Evolutionary conservation across 129 eudicot species (phyloP), one percentile per base, ranked within the genome.

Genomic region (Daucus carota): DNA sequence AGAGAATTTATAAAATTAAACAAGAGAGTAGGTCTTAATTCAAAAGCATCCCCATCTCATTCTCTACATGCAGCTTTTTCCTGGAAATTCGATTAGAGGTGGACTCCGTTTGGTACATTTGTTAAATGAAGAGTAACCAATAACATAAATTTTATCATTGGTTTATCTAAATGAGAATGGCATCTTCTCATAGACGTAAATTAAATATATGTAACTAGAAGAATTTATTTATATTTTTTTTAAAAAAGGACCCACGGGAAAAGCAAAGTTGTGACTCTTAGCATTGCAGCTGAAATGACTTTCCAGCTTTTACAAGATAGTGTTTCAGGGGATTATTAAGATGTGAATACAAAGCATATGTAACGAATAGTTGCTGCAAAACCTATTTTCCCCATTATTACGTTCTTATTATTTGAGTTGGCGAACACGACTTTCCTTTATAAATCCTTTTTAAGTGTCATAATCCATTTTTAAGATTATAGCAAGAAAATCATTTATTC

Each of bases 221-320:
- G 59, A 20, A 24, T 10, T n/a, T n/a, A n/a, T n/a, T n/a, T n/a
- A n/a, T n/a, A n/a, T n/a, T n/a, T n/a, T n/a, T n/a, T 24, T 8
- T 4, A 57, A n/a, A 52, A 17, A 52, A n/a, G 62, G 28, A 22
- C 20, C 62, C 4, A 57, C 11, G 22, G 31, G 65, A 57, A 29
- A 57, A 24, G 65, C 65, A 57, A 57, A n/a, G 29, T 57, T 57
- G 65, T 15, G 31, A 57, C 65, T 57, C 8, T n/a, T n/a, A 57
- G 63, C 63, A 54, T 54, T 54, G 63, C 65, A 57, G 65, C 31
- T n/a, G 65, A 57, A 57, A 57, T n/a, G 31, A 57, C 65, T 57
- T n/a, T n/a, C n/a, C n/a, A n/a, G n/a, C 65, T 18, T 50, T 26
- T 3, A 57, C 12, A 57, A 57, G 24, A 57, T 57, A 24, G 65